Evolutionary conservation across 768 basidiomycete genomes (phyloP).

Genomic region (Auricularia cornea): DNA sequence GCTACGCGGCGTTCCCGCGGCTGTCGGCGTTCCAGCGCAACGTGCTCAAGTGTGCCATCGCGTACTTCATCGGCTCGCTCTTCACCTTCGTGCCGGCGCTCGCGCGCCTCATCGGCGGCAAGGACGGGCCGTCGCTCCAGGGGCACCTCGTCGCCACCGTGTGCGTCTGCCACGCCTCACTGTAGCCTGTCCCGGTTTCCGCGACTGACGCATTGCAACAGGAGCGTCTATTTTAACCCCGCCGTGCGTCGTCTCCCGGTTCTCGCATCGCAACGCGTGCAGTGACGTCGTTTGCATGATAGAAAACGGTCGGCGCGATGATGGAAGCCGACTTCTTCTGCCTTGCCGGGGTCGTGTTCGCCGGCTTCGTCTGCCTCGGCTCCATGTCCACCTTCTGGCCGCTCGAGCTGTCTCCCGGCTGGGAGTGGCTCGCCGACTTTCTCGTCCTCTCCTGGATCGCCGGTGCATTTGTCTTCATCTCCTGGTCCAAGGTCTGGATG

Average conservation of each 20-base stretch:
- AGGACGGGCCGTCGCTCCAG: slow-evolving; percentile 54
- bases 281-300: neutral
- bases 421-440: slow-evolving; percentile 65
- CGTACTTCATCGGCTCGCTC: slow-evolving; percentile 82
- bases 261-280: neutral
- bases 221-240: slow-evolving; percentile 85
- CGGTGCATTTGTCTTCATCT: slow-evolving; percentile 66
- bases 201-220: slow-evolving; percentile 16
- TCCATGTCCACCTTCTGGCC: slow-evolving; percentile 77
- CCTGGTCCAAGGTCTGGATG: slow-evolving; percentile 93
- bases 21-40: slow-evolving; percentile 43
- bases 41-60: slow-evolving; percentile 83
- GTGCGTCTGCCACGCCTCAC: slow-evolving; percentile 36
- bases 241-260: slow-evolving; percentile 29
- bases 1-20: slow-evolving; percentile 4
- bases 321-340: slow-evolving; percentile 83
- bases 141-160: slow-evolving; percentile 92
- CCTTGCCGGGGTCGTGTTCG: slow-evolving; percentile 56
- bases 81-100: slow-evolving; percentile 86
- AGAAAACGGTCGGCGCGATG: slow-evolving; percentile 86
- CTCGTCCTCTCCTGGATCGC: slow-evolving; percentile 79
- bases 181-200: neutral
- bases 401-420: slow-evolving; percentile 60
- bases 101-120: slow-evolving; percentile 57
- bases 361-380: slow-evolving; percentile 62